Evolutionary conservation across 106 monocot species (phyloP), one percentile per base, ranked within the genome.

Genomic region (Cymbidium sinense): DNA sequence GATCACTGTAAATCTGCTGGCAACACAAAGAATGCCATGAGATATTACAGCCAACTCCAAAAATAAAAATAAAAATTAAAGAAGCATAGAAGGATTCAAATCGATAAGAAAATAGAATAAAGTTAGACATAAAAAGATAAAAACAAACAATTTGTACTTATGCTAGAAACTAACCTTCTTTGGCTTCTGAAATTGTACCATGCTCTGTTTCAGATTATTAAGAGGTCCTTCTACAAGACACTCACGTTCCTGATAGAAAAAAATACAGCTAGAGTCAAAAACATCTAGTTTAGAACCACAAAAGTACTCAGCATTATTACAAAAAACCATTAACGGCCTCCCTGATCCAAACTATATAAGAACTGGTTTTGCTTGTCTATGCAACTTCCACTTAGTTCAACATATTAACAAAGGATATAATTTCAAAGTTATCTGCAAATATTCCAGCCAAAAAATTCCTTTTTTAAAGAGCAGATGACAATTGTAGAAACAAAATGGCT

Each of bases 141-240:
- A 71, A 34, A 30, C 5, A 39, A 20, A 71, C 36, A 37, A 8
- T 71, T n/a, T 44, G 5, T 27, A 71, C 44, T 47, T 7, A 23
- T 72, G 20, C 21, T 37, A 8, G 2, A 44, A 74, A 43, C 71
- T 0, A 74, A 74, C 99, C 93, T 99, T 99, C 82, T 95, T 95
- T 71, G 95, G 99, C 75, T 99, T 99, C 70, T 99, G 99, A 89
- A 99, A 99, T 99, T 99, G 99, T 17, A 99, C 93, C 99, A 99
- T 99, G 81, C 99, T 99, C 83, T 99, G 99, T 76, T 99, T 99
- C 82, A 99, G 79, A 73, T 99, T 99, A 83, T 93, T 99, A 50
- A 99, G 69, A 35, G 99, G 99, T 44, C 99, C 99, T 84, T 99
- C 99, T 19, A 99, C 99, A 67, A 99, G 87, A 74, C 99, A 99